Evolutionary conservation across 2,329 filamentous ascomycete species (phyloP).

Genomic region (Fusarium penzigii): DNA sequence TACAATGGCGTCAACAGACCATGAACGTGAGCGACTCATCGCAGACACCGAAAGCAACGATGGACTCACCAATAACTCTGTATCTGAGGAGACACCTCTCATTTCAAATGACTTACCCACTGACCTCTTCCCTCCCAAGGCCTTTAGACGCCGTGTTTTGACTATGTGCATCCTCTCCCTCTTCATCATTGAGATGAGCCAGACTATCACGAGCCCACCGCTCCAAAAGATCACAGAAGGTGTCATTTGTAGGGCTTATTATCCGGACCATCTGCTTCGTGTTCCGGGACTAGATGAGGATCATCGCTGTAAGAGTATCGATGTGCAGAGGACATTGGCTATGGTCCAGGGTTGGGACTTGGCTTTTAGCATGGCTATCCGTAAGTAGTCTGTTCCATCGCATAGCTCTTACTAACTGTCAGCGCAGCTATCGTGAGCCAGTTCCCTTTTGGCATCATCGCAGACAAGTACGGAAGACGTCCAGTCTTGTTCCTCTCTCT

Average conservation of each 20-base stretch:
- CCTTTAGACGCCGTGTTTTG: constrained; percentile 32
- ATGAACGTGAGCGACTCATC: background rate
- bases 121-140: constrained; percentile 23
- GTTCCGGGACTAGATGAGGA: constrained; percentile 34
- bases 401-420: constrained; percentile 1
- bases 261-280: constrained; percentile 40
- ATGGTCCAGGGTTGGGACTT: constrained; percentile 50
- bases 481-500: constrained; percentile 42
- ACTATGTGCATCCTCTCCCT: constrained; percentile 40
- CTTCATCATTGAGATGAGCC: constrained; percentile 45
- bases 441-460: constrained; percentile 49
- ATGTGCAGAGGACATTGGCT: constrained; percentile 53
- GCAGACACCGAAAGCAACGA: constrained; percentile 13
- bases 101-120: constrained; percentile 20
- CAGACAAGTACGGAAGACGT: constrained; percentile 47
- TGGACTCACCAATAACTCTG: background rate
- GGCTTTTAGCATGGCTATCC: constrained; percentile 48
- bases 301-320: constrained; percentile 48
- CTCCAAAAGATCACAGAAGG: constrained; percentile 53
- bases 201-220: constrained; percentile 42
- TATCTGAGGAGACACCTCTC: constrained; percentile 23
- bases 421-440: constrained; percentile 41
- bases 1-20: no score
- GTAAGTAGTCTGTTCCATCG: constrained; percentile 27
- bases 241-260: constrained; percentile 52